Conservation (phyloP, 345 rosid genomes). For the Bretschneidera sinensis region DNA sequence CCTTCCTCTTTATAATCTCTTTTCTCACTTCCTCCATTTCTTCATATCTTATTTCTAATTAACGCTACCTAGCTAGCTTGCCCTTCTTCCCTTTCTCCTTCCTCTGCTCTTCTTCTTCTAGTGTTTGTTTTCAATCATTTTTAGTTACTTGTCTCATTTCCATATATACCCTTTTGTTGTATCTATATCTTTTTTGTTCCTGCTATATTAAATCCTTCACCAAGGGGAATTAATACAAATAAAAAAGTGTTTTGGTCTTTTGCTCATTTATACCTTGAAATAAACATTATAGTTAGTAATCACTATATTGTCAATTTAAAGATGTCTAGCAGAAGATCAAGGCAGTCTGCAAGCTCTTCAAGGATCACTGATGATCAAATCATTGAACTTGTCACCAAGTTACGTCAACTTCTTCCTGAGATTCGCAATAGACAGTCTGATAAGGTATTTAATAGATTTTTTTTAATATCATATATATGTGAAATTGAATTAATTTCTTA, state of each 20-base stretch:
- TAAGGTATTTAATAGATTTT: conserved; percentile 43
- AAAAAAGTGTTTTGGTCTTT: too few species aligned
- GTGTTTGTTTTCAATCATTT: conserved; percentile 6
- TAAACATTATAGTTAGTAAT: background rate
- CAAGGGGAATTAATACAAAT: too few species aligned
- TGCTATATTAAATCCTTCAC: too few species aligned
- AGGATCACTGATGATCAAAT: conserved; percentile 93
- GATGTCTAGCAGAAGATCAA: conserved; percentile 93
- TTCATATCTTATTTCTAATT: conserved; percentile 31
- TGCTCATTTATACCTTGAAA: background rate
- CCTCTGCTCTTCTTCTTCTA: conserved; percentile 6
- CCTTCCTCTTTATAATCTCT: conserved; percentile 67
- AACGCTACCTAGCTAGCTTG: too few species aligned
- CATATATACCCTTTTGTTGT: background rate
- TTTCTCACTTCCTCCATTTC: conserved; percentile 36
- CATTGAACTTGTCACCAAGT: conserved; percentile 77
- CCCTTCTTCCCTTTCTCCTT: conserved; percentile 11
- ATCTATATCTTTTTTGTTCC: too few species aligned
- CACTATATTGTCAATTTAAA: background rate
- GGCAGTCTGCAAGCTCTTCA: conserved; percentile 63
- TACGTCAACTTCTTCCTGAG: conserved; percentile 87
- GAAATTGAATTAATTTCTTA: too few species aligned
- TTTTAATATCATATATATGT: too few species aligned
- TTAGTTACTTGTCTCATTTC: background rate
- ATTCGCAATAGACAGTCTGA: conserved; percentile 71